These are phyloP conservation scores for Stylonectria norvegica DNA, from an alignment of 2,329 filamentous ascomycete genomes.

Conservation along the genomic window DNA sequence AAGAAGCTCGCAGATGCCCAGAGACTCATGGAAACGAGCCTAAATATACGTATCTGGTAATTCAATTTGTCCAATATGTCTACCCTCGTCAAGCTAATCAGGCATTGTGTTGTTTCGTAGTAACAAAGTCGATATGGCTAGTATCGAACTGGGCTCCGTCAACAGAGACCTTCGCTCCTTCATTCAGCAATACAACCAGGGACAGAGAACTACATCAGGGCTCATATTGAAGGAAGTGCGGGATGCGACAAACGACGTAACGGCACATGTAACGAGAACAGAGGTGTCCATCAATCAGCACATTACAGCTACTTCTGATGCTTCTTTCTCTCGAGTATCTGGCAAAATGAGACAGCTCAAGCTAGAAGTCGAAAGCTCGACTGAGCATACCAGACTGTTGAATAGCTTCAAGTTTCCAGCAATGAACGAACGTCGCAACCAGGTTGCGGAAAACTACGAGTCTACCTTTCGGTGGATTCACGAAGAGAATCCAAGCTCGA, in stretches of 20 bases:
- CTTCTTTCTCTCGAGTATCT: background rate
- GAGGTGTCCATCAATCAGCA: background rate
- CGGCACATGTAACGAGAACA: background rate
- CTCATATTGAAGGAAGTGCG: background rate
- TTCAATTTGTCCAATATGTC: background rate
- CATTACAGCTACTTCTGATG: background rate
- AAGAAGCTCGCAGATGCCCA: constrained; percentile 7
- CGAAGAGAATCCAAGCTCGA: background rate
- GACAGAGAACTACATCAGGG: background rate
- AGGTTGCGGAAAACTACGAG: background rate
- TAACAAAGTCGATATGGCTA: background rate
- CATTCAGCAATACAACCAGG: background rate
- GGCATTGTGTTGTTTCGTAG: background rate
- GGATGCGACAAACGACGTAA: background rate
- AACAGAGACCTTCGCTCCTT: background rate
- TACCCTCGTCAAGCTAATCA: background rate
- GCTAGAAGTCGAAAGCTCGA: background rate
- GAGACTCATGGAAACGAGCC: constrained; percentile 6
- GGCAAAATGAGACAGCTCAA: background rate
- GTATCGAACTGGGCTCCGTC: background rate
- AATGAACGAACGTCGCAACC: background rate
- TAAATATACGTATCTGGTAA: constrained; percentile 3
- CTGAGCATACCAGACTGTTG: background rate
- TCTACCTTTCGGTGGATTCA: background rate
- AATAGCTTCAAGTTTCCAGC: background rate